phyloP scores from a whole-genome alignment of 2,329 filamentous ascomycete species.

The Grosmannia serpens region DNA sequence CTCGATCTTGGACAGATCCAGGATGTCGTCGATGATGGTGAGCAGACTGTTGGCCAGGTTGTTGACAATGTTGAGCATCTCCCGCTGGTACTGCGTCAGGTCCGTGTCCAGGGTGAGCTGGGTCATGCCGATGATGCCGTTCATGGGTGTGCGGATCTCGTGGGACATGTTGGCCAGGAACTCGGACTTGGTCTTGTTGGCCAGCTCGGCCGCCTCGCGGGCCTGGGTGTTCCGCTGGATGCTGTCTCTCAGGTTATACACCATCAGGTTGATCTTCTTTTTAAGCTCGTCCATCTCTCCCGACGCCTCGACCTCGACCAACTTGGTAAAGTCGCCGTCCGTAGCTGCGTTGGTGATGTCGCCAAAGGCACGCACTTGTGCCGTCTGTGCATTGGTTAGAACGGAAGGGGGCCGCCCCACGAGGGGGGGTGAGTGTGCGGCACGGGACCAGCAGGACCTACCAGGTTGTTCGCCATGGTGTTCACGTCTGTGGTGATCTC shows the following conservation, averaged over 20 bases:
- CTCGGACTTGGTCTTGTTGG: slow-evolving; percentile 96
- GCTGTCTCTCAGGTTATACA: slow-evolving; percentile 86
- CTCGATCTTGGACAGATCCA: slow-evolving; percentile 73
- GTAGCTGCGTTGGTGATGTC: slow-evolving; percentile 98
- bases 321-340: slow-evolving; percentile 92
- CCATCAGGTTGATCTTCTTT: slow-evolving; percentile 99
- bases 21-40: slow-evolving; percentile 85
- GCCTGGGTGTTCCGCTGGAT: slow-evolving; percentile 95
- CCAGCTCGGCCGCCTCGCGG: slow-evolving; percentile 82
- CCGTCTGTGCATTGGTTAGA: slow-evolving; percentile 51
- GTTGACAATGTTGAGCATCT: slow-evolving; percentile 98
- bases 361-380: slow-evolving; percentile 93
- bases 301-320: slow-evolving; percentile 92
- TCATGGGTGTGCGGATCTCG: slow-evolving; percentile 95
- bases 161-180: slow-evolving; percentile 99
- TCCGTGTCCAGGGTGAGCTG: slow-evolving; percentile 92
- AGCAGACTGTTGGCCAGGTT: slow-evolving; percentile 90
- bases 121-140: slow-evolving; percentile 97
- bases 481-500: slow-evolving; percentile 97
- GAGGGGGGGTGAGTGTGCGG: not conserved
- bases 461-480: slow-evolving; percentile 67
- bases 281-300: slow-evolving; percentile 99
- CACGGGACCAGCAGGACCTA: slow-evolving; percentile 20
- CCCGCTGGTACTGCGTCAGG: slow-evolving; percentile 85
- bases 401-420: not conserved